Evolutionary conservation across 2,329 filamentous ascomycete species (phyloP), one percentile per base, ranked within the genome.

Genomic region (Talaromyces atroroseus): DNA sequence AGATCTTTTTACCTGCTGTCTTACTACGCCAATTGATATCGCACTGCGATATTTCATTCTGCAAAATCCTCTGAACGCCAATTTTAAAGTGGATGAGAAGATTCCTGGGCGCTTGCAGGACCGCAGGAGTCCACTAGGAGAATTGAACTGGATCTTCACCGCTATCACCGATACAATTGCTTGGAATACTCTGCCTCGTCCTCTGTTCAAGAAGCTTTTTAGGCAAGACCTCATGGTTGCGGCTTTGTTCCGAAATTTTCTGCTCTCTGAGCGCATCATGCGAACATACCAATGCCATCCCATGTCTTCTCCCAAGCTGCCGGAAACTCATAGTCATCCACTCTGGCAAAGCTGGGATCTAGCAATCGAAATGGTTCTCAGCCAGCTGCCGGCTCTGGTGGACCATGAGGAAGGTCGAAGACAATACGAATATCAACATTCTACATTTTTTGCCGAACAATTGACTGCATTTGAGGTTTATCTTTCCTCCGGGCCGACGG

Each of bases 61-160:
- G 18, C 92, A 97, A 69, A 96, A 96, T 60, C 91, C 91, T 1
- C 71, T 88, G 1, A 80, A 80, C 5, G 81, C 75, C 16, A 83
- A 82, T 42, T 77, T 96, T 56, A 87, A 84, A 1, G 83, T 92
- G 3, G 89, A 94, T 59, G 84, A 92, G 64, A 88, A 90, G 71
- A 87, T 99, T 18, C 92, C 92, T 2, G 94, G 94, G 34, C 86
- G 91, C 60, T 82, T 97, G 44, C 92, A 96, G 68, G 94, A 99
- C 73, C 83, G 94, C 59, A 82, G 94, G 67, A 97, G 94, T 50
- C 94, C 94, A 8, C 81, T 99, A 34, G 94, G 94, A 60, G 94
- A 99, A 74, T 79, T 99, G 14, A 99, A 99, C 68, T 99, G 94
- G 94, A 99, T 99, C 36, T 97, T 99, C 68, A 99, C 94, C 0